Conservation (phyloP, 2,329 filamentous ascomycete species). For the Pseudocercospora eumusae region DNA sequence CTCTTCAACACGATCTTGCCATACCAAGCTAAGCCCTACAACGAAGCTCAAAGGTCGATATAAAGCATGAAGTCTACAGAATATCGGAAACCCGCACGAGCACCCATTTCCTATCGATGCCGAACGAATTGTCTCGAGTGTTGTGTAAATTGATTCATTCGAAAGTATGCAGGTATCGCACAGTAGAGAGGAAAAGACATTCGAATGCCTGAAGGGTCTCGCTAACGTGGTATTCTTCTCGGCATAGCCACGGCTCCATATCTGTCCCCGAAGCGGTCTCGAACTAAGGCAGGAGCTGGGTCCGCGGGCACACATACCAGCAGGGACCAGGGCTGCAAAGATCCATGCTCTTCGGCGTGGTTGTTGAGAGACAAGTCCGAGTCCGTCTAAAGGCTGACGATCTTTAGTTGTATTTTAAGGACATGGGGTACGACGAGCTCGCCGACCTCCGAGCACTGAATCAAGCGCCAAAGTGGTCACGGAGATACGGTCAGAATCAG, state of each 20-base stretch:
- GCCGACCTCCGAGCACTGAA: not conserved
- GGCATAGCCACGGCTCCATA: not conserved
- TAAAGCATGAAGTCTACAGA: not conserved
- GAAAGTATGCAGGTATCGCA: not conserved
- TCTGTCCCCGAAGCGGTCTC: not conserved
- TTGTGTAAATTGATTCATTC: not conserved
- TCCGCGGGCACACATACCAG: not conserved
- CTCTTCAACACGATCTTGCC: conserved; percentile 8
- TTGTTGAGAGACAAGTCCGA: conserved; percentile 4
- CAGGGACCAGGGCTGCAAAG: not conserved
- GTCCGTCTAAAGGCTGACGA: not conserved
- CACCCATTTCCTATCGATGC: not conserved
- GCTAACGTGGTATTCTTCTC: not conserved
- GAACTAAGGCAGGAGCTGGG: conserved; percentile 1
- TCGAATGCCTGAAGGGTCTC: not conserved
- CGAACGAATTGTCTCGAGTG: not conserved
- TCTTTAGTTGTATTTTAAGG: not conserved
- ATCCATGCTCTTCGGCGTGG: not conserved
- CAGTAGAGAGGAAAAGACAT: not conserved
- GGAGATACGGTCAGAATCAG: not conserved
- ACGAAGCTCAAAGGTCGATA: not conserved
- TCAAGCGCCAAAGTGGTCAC: not conserved
- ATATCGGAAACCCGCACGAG: not conserved
- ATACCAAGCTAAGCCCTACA: not conserved
- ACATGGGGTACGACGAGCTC: not conserved